Evolutionary conservation across 371 early-diverging fungal species (phyloP), one percentile per base, ranked within the genome.

Genomic region (Mucor velutinosus): DNA sequence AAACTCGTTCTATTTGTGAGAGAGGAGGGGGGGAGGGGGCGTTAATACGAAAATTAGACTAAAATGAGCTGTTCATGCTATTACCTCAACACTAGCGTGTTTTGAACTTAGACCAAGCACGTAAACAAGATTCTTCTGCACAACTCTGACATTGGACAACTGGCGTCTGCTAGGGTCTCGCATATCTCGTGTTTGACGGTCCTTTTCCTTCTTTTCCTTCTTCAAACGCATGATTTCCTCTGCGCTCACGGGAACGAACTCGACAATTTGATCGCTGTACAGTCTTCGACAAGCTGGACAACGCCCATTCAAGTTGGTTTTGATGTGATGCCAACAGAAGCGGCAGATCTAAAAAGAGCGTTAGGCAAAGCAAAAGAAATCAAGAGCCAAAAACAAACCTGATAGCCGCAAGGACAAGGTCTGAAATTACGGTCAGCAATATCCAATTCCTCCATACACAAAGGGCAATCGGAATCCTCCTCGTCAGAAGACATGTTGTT

Each of bases 301-400:
- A 57, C 90, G 87, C 7, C 93, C 93, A 76, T 95, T 96, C 68
- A 95, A 84, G 72, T 94, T 89, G 58, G 96, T 93, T 69, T 93
- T 94, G 79, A 97, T 97, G 72, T 95, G 96, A 76, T 98, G 92
- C 93, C 96, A 97, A 74, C 99, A 99, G 78, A 99, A 99, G n/a
- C 97, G 92, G 78, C 99, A 99, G 68, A 98, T 95, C 96, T 97
- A 82, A 30, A 37, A 1, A 25, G 33, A 25, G 4, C 1, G 32
- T 59, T 10, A 33, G 21, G 27, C 15, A 53, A 3, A 7, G 6
- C 21, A 47, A 7, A 12, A 32, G 14, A 21, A 30, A 27, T n/a
- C 43, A 45, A 25, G 23, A 51, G 12, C 51, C 51, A 51, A 51
- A 25, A 10, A 51, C 51, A 23, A 25, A 95, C 97, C 92, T 97